Evolutionary conservation across 305 asterid species (phyloP), one percentile per base, ranked within the genome.

Genomic region (Fraxinus floribunda): DNA sequence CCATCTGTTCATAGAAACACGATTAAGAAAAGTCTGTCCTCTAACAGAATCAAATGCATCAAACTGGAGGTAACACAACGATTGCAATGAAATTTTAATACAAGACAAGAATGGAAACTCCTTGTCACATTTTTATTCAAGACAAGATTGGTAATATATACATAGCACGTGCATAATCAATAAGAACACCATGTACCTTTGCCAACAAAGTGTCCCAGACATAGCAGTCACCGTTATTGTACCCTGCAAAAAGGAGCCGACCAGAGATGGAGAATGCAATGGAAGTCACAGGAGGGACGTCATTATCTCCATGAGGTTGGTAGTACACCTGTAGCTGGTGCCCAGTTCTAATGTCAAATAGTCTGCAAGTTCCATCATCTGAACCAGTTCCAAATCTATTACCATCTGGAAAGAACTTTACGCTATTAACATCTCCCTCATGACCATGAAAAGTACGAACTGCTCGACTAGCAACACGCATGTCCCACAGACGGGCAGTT

Each of bases 381-480:
- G 98, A 96, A 79, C 98, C 99, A n/a, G 98, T 92, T 82, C 98
- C 98, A 84, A 94, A 96, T 87, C 97, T 89, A 86, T 92, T 86
- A 78, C 95, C 97, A 78, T 94, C 98, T 4, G 98, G 97, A 78
- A 93, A 93, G 87, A 93, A 96, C 94, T 92, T 96, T 52, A 96
- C 98, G 55, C 97, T 75, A 89, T 87, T 92, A 85, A 96, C 98
- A 88, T 94, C 99, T 85, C 98, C 97, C 87, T 90, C 92, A 3
- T 94, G 98, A 75, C 98, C 98, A 87, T 91, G 90, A 82, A 94
- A 96, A 60, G 99, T 94, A 46, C 94, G 88, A 70, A 91, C 97
- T 80, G 99, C 98, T 79, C 98, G 93, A 90, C 99, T 96, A 78
- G 99, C 99, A 87, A 92, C 98, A 36, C 99, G 97, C 18, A 97